Percentiles rank a stretch among this genome's conserved stretches.
Conservation (phyloP, 164 flowering plant genomes). For the Stephania cephalantha region DNA sequence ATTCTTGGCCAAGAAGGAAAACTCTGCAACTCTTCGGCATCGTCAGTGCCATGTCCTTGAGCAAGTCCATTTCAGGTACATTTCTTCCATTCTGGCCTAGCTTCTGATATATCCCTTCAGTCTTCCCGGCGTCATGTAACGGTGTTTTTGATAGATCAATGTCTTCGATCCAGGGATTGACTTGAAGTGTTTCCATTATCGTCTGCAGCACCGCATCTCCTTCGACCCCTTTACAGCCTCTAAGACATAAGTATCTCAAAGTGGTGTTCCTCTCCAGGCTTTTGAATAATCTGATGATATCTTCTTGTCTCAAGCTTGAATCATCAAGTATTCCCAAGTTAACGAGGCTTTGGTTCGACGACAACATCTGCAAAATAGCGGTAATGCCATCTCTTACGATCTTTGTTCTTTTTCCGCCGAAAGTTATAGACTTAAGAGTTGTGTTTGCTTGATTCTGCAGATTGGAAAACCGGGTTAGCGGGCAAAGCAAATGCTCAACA, state of each 20-base stretch:
- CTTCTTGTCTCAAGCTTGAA: slow-evolving; percentile 55
- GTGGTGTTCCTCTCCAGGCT: slow-evolving; percentile 70
- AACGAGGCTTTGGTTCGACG: slow-evolving; percentile 57
- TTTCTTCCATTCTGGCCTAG: slow-evolving; percentile 57
- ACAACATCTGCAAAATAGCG: slow-evolving; percentile 64
- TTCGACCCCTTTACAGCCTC: slow-evolving; percentile 75
- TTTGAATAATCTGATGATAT: slow-evolving; percentile 54
- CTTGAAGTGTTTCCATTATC: slow-evolving; percentile 63
- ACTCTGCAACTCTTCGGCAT: slow-evolving; percentile 71
- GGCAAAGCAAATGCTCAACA: slow-evolving; percentile 83
- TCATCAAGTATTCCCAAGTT: slow-evolving; percentile 65
- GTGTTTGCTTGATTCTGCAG: slow-evolving; percentile 78
- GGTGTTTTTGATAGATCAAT: slow-evolving; percentile 81
- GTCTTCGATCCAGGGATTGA: slow-evolving; percentile 90
- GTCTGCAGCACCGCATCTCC: slow-evolving; percentile 66
- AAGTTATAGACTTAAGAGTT: slow-evolving; percentile 51
- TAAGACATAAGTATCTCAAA: slow-evolving; percentile 58
- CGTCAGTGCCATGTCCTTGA: slow-evolving; percentile 73
- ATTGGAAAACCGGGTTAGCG: slow-evolving; percentile 76
- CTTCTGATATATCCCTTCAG: slow-evolving; percentile 58
- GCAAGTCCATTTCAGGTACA: slow-evolving; percentile 54
- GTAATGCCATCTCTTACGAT: slow-evolving; percentile 67
- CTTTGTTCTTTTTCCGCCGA: slow-evolving; percentile 70
- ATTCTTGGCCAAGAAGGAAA: slow-evolving; percentile 86
- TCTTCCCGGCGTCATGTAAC: slow-evolving; percentile 50